phyloP scores from a whole-genome alignment of 202 grass and related monocot genomes.

The Dendrocalamus latiflorus region DNA sequence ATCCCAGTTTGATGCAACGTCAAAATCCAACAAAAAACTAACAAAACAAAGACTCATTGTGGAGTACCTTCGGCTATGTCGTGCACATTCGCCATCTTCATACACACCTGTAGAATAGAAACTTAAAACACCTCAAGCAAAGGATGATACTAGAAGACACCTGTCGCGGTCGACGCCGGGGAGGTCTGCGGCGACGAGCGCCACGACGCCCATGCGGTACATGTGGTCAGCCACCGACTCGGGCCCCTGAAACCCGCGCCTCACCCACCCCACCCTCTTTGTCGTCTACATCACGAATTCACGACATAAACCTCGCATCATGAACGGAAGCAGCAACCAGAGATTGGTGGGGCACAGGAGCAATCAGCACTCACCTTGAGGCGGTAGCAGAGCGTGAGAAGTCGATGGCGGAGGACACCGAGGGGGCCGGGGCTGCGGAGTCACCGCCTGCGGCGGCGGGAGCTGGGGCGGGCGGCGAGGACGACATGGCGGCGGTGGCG shows the following conservation, averaged over 20 bases:
- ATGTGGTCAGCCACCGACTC: constrained; percentile 98
- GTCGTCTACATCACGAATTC: constrained; percentile 14
- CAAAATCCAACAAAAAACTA: too few relatives aligned
- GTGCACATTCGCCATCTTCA: constrained; percentile 92
- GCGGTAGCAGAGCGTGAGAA: constrained; percentile 86
- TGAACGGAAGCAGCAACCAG: background rate
- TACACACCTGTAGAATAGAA: constrained; percentile 51
- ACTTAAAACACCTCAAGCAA: background rate
- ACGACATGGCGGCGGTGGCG: too few relatives aligned
- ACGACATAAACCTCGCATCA: background rate
- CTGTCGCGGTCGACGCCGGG: constrained; percentile 84
- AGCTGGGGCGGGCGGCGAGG: background rate
- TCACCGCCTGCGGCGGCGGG: background rate
- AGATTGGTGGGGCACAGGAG: background rate
- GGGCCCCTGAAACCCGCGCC: constrained; percentile 56
- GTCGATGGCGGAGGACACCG: constrained; percentile 62
- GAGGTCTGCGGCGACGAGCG: constrained; percentile 76
- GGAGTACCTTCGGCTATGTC: background rate
- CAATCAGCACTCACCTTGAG: constrained; percentile 52
- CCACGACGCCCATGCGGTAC: constrained; percentile 97
- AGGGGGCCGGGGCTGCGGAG: constrained; percentile 1
- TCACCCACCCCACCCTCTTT: constrained; percentile 84
- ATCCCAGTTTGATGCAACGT: too few relatives aligned
- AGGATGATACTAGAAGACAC: constrained; percentile 6
- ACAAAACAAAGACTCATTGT: too few relatives aligned